Conservation (phyloP, 2,329 filamentous ascomycete species). For the Pyrenophora seminiperda region DNA sequence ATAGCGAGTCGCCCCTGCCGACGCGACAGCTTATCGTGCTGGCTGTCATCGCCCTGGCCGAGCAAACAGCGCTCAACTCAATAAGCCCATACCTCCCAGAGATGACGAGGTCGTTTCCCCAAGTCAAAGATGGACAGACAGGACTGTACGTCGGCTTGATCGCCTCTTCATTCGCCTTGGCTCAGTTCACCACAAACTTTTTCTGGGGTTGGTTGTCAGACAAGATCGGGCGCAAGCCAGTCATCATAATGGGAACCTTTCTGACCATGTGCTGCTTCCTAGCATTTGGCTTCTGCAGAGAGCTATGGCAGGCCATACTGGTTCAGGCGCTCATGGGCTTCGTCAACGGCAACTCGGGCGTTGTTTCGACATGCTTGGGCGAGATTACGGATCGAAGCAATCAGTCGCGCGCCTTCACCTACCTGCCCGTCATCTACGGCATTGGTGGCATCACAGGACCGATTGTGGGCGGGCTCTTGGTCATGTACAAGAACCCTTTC, state of each 20-base stretch:
- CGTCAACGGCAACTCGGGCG: constrained; percentile 91
- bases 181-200: constrained; percentile 91
- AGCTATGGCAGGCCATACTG: constrained; percentile 80
- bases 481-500: constrained; percentile 66
- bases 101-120: constrained; percentile 86
- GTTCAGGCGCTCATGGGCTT: constrained; percentile 91
- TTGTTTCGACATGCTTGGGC: constrained; percentile 90
- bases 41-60: constrained; percentile 85
- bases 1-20: constrained; percentile 75
- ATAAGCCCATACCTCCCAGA: constrained; percentile 93
- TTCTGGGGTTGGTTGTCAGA: constrained; percentile 88
- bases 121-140: constrained; percentile 71
- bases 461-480: constrained; percentile 83
- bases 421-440: constrained; percentile 94
- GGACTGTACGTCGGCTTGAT: constrained; percentile 90
- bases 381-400: constrained; percentile 96
- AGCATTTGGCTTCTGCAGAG: constrained; percentile 83
- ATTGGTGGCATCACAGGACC: constrained; percentile 92
- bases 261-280: constrained; percentile 81
- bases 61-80: constrained; percentile 96
- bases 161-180: constrained; percentile 87
- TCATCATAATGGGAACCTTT: constrained; percentile 81
- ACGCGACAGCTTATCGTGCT: constrained; percentile 81
- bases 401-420: constrained; percentile 91
- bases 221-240: constrained; percentile 77